These are phyloP conservation scores for Yamadazyma dushanensis DNA, from an alignment of 1,139 yeast genomes.

Conservation along the genomic window DNA sequence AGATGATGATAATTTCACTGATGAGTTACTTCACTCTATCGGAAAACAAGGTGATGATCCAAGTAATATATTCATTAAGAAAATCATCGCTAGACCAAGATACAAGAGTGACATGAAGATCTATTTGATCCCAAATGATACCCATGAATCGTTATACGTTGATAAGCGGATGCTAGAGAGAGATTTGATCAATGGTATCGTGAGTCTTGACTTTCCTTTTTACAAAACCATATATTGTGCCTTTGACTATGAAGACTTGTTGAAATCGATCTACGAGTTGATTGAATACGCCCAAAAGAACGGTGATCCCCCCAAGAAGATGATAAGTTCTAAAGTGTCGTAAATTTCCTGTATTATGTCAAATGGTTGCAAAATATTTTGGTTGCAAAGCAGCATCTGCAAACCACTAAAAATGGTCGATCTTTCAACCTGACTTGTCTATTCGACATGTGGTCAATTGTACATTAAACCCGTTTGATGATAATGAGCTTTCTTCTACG, in stretches of 20 bases:
- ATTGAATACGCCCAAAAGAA: not conserved
- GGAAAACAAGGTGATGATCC: conserved; percentile 45
- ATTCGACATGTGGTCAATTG: too few relatives aligned
- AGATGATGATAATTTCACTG: conserved; percentile 47
- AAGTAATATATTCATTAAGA: conserved; percentile 45
- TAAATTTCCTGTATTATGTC: too few relatives aligned
- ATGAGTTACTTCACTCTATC: conserved; percentile 39
- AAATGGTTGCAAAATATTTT: too few relatives aligned
- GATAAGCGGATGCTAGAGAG: conserved; percentile 52
- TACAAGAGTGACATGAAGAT: conserved; percentile 54
- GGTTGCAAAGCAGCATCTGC: too few relatives aligned
- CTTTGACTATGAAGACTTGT: conserved; percentile 20
- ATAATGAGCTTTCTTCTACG: not conserved
- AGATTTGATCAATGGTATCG: conserved; percentile 50
- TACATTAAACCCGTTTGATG: not conserved
- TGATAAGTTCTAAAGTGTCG: too few relatives aligned
- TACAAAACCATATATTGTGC: conserved; percentile 23
- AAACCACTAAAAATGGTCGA: too few relatives aligned
- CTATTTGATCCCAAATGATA: conserved; percentile 34
- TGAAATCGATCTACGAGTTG: conserved; percentile 1
- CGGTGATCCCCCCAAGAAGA: not conserved
- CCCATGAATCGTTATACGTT: conserved; percentile 44
- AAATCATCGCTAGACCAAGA: conserved; percentile 51
- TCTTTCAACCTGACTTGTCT: too few relatives aligned
- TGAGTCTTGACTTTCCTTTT: conserved; percentile 27